Conservation (phyloP, 192 early-diverging fungal species). For the Radiomyces spectabilis region DNA sequence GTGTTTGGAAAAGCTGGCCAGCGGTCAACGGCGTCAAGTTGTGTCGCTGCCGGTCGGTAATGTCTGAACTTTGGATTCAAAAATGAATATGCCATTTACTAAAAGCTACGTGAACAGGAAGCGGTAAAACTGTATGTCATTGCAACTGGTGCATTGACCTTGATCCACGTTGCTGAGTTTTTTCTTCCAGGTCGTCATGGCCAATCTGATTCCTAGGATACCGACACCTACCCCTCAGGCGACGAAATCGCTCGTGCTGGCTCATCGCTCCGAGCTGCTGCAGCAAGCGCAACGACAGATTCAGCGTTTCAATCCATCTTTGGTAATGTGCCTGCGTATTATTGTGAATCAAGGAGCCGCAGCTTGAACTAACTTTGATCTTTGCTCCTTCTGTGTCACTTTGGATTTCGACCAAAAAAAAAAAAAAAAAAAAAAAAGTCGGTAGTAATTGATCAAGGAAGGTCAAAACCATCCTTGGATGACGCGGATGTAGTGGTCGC, state of each 20-base stretch:
- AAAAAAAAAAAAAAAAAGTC: too few relatives aligned
- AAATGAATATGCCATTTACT: not conserved
- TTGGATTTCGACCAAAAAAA: too few relatives aligned
- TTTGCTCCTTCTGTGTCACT: not conserved
- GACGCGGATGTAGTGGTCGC: conserved; percentile 69
- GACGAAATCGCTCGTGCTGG: conserved; percentile 76
- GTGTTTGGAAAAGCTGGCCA: conserved; percentile 41
- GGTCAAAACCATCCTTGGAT: conserved; percentile 38
- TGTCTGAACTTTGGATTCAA: too few relatives aligned
- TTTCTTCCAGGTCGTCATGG: conserved; percentile 60
- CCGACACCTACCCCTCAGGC: conserved; percentile 50
- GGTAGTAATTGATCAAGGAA: conserved; percentile 65
- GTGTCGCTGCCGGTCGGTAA: conserved; percentile 66
- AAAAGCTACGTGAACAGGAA: conserved; percentile 64
- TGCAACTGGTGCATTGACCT: not conserved
- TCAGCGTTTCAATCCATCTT: conserved; percentile 42
- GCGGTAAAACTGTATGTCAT: conserved; percentile 75
- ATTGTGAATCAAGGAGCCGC: not conserved
- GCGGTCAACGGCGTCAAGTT: conserved; percentile 64
- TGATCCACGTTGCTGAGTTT: too few relatives aligned
- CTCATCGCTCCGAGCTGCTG: conserved; percentile 85
- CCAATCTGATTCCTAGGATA: conserved; percentile 69
- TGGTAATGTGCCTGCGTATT: conserved; percentile 32
- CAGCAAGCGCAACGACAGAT: conserved; percentile 74
- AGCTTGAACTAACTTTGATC: not conserved